phyloP scores from a whole-genome alignment of 345 rosid species.

The Trapa incisa region DNA sequence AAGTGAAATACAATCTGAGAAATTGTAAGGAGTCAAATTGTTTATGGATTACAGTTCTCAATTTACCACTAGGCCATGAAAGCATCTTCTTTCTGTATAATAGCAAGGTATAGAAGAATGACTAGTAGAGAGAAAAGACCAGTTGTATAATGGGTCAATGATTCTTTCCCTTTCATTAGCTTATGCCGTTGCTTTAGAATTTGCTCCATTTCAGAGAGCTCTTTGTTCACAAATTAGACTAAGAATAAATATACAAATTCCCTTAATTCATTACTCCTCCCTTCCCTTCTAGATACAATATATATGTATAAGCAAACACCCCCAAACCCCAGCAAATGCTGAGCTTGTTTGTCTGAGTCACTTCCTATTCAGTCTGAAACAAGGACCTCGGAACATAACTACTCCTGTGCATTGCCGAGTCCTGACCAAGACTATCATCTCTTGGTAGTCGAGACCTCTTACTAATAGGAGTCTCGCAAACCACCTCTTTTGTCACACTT shows the following conservation, averaged over 20 bases:
- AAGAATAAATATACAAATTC: too few relatives aligned
- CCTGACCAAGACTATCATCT: constrained; percentile 15
- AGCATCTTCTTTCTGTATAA: too few relatives aligned
- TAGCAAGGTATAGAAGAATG: too few relatives aligned
- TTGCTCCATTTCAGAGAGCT: not conserved
- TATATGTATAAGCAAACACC: not conserved
- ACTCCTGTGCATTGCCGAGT: constrained; percentile 6
- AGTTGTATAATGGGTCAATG: not conserved
- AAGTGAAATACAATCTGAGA: too few relatives aligned
- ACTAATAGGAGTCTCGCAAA: constrained; percentile 67
- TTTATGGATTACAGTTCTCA: too few relatives aligned
- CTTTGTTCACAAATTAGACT: not conserved
- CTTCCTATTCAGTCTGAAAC: not conserved
- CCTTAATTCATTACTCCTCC: too few relatives aligned
- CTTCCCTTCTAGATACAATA: too few relatives aligned
- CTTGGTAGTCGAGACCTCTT: constrained; percentile 21
- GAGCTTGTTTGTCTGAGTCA: not conserved
- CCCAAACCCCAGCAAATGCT: not conserved
- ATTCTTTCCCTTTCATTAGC: not conserved
- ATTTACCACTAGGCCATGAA: too few relatives aligned
- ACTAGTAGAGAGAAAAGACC: too few relatives aligned
- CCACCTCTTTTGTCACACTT: constrained; percentile 41
- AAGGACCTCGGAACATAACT: constrained; percentile 11
- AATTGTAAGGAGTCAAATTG: too few relatives aligned
- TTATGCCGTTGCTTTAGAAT: not conserved